Conservation (phyloP, 2,329 filamentous ascomycete species). For the Diplodia scrobiculata region DNA sequence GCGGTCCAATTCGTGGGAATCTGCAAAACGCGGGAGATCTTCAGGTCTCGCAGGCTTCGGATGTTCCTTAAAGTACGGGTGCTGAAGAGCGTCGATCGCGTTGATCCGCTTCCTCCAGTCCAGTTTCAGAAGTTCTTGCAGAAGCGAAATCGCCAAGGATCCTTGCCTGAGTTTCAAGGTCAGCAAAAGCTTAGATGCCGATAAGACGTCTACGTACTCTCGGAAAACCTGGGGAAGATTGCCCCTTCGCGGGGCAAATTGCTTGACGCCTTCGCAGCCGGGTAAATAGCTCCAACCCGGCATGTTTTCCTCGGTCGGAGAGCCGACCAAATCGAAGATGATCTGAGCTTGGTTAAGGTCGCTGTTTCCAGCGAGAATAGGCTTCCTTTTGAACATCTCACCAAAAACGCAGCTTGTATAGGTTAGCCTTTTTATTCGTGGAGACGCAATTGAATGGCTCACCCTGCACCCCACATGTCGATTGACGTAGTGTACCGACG, state of each 20-base stretch:
- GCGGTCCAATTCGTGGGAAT: constrained; percentile 94
- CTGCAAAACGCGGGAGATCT: constrained; percentile 88
- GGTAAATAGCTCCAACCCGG: constrained; percentile 84
- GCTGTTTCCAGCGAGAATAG: constrained; percentile 86
- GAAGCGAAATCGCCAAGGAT: constrained; percentile 71
- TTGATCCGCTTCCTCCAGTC: constrained; percentile 90
- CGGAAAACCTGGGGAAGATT: constrained; percentile 74
- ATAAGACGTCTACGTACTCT: constrained; percentile 55
- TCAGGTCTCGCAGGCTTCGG: constrained; percentile 79
- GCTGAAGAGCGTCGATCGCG: constrained; percentile 87
- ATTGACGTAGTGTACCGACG: constrained; percentile 95
- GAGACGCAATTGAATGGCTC: constrained; percentile 42
- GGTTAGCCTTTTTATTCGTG: constrained; percentile 32
- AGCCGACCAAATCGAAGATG: constrained; percentile 90
- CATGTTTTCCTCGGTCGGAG: constrained; percentile 88
- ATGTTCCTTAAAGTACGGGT: constrained; percentile 81
- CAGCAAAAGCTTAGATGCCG: constrained; percentile 3
- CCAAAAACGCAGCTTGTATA: constrained; percentile 84
- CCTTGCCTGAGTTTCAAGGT: constrained; percentile 57
- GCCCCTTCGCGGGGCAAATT: constrained; percentile 62
- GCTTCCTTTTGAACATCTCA: constrained; percentile 93
- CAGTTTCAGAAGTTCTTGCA: constrained; percentile 80
- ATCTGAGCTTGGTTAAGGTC: constrained; percentile 88
- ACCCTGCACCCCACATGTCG: constrained; percentile 98
- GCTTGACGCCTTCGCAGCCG: constrained; percentile 72